A percentile compares a stretch with the other conserved stretches of the same genome.
Evolutionary conservation across 257 asterid species (phyloP).

Genomic region (Verbena officinalis): DNA sequence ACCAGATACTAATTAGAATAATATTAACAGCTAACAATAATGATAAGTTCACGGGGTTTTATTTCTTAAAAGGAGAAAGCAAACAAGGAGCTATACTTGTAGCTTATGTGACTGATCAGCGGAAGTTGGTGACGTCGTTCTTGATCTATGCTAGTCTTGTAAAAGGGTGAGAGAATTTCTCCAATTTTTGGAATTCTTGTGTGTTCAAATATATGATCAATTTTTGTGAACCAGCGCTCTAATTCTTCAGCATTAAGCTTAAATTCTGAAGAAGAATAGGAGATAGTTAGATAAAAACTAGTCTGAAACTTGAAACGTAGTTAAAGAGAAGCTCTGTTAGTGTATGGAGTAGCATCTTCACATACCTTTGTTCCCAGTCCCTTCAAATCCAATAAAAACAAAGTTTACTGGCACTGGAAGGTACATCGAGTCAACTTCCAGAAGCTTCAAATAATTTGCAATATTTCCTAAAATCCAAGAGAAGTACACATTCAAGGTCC

Average conservation of each 20-base stretch:
- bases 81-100: slow-evolving; percentile 57
- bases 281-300: slow-evolving; percentile 20
- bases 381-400: slow-evolving; percentile 95
- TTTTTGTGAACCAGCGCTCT: slow-evolving; percentile 97
- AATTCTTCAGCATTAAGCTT: slow-evolving; percentile 79
- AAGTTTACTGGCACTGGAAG: slow-evolving; percentile 94
- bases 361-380: slow-evolving; percentile 90
- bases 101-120: slow-evolving; percentile 79
- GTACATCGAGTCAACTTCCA: slow-evolving; percentile 89
- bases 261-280: slow-evolving; percentile 56
- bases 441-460: slow-evolving; percentile 83
- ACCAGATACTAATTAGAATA: background rate
- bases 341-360: slow-evolving; percentile 20
- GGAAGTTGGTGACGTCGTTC: slow-evolving; percentile 91
- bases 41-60: slow-evolving; percentile 1
- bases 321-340: slow-evolving; percentile 4
- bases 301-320: slow-evolving; percentile 20
- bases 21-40: slow-evolving; percentile 5
- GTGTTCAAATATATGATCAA: slow-evolving; percentile 96
- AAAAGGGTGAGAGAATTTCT: slow-evolving; percentile 89
- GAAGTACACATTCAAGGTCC: slow-evolving; percentile 23
- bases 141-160: slow-evolving; percentile 73
- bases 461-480: slow-evolving; percentile 68
- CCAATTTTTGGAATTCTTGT: slow-evolving; percentile 91
- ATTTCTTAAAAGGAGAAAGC: slow-evolving; percentile 24